These are phyloP conservation scores for Irpex sp. DNA, from an alignment of 1,284 basidiomycete genomes.

Conservation along the genomic window DNA sequence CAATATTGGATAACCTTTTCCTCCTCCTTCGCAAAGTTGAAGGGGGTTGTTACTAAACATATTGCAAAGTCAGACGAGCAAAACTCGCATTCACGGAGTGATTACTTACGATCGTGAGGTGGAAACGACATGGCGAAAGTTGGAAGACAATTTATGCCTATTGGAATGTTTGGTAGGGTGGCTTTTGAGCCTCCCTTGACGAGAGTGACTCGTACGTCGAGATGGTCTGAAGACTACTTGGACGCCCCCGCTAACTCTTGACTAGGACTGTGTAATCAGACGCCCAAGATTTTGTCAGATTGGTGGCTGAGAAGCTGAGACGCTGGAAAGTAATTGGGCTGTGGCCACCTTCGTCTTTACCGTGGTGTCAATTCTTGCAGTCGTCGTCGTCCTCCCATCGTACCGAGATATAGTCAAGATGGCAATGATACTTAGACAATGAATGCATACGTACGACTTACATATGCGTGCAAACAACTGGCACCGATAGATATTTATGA, in stretches of 20 bases:
- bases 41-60: constrained; percentile 60
- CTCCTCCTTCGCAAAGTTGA: constrained; percentile 92
- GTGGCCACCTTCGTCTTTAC: no score
- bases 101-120: constrained; percentile 64
- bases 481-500: no score
- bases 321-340: neutral
- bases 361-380: no score
- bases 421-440: no score
- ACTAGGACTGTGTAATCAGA: neutral
- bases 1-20: constrained; percentile 91
- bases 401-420: no score
- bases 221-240: neutral
- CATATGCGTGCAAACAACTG: no score
- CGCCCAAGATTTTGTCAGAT: constrained; percentile 1
- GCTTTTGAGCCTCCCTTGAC: constrained; percentile 8
- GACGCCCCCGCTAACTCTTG: neutral
- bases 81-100: neutral
- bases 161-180: neutral
- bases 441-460: no score
- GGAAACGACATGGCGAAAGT: constrained; percentile 59
- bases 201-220: constrained; percentile 7
- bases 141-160: neutral
- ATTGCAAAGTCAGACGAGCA: constrained; percentile 8
- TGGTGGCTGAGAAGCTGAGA: neutral
- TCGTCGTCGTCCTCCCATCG: no score